These are phyloP conservation scores for Hemileccinum hortonii DNA, from an alignment of 1,284 basidiomycete species.

Conservation along the genomic window DNA sequence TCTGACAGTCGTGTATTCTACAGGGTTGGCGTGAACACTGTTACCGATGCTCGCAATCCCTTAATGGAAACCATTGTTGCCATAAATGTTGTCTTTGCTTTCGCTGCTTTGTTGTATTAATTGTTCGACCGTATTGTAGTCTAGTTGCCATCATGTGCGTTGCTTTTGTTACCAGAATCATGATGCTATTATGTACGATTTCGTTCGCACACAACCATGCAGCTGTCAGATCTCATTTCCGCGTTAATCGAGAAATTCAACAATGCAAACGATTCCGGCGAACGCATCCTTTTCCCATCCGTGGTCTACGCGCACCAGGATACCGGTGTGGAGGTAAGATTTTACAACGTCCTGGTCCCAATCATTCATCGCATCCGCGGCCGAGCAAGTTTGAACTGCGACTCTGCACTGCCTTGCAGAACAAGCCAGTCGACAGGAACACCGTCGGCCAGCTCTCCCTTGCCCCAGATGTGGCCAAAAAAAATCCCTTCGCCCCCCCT, in stretches of 20 bases:
- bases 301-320: slow-evolving; percentile 60
- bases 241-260: slow-evolving; percentile 60
- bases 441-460: slow-evolving; percentile 35
- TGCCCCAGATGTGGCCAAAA: slow-evolving; percentile 35
- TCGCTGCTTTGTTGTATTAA: background rate
- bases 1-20: background rate
- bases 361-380: background rate
- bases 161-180: background rate
- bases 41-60: background rate
- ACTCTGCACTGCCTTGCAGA: slow-evolving; percentile 76
- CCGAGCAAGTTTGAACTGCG: slow-evolving; percentile 72
- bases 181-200: too few species aligned
- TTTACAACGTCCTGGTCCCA: background rate
- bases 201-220: slow-evolving; percentile 25
- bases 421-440: slow-evolving; percentile 61
- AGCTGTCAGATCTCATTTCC: slow-evolving; percentile 53
- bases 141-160: slow-evolving; percentile 3
- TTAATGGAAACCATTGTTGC: background rate
- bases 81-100: background rate
- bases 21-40: background rate
- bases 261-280: slow-evolving; percentile 61
- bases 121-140: background rate
- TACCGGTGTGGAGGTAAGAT: slow-evolving; percentile 58
- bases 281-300: slow-evolving; percentile 77
- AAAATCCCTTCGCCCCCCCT: slow-evolving; percentile 79